Percentiles rank a stretch among this genome's conserved stretches.
These are phyloP conservation scores for Boletus insuetus DNA, from an alignment of 768 basidiomycete genomes.

Conservation along the genomic window DNA sequence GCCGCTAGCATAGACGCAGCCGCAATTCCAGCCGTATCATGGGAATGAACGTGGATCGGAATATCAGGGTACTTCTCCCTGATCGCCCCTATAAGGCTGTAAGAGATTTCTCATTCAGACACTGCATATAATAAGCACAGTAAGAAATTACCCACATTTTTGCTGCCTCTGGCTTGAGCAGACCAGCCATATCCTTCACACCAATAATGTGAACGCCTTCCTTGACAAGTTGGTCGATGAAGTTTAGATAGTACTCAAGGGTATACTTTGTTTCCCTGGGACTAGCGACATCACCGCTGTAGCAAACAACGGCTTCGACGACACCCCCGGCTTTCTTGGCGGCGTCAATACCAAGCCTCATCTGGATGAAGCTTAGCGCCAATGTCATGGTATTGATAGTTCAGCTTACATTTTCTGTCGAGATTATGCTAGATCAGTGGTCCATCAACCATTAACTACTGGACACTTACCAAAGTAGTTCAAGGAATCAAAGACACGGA, in stretches of 20 bases:
- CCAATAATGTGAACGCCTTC: conserved; percentile 97
- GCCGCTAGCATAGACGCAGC: conserved; percentile 96
- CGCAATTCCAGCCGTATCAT: conserved; percentile 98
- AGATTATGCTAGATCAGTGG: conserved; percentile 5
- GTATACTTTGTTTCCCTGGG: conserved; percentile 97
- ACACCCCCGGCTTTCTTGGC: conserved; percentile 99
- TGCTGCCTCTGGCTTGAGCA: conserved; percentile 93
- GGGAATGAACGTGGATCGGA: conserved; percentile 98
- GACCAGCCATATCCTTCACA: conserved; percentile 98
- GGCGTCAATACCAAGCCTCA: conserved; percentile 97
- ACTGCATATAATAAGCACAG: neutral
- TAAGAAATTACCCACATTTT: conserved; percentile 58
- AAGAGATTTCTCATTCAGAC: conserved; percentile 7
- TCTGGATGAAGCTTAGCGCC: conserved; percentile 44
- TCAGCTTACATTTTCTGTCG: conserved; percentile 63
- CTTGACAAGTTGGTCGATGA: conserved; percentile 86
- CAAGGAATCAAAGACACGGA: conserved; percentile 98
- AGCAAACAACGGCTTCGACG: conserved; percentile 95
- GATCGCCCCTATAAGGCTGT: conserved; percentile 88
- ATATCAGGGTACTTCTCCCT: conserved; percentile 95
- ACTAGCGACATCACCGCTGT: conserved; percentile 95
- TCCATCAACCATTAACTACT: neutral
- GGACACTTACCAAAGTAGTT: conserved; percentile 86
- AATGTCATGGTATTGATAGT: neutral
- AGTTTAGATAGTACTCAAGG: conserved; percentile 94